Percentiles rank a stretch among this genome's conserved stretches.
Conservation (phyloP, 2,329 filamentous ascomycete genomes). For the Monosporascus sp. region DNA sequence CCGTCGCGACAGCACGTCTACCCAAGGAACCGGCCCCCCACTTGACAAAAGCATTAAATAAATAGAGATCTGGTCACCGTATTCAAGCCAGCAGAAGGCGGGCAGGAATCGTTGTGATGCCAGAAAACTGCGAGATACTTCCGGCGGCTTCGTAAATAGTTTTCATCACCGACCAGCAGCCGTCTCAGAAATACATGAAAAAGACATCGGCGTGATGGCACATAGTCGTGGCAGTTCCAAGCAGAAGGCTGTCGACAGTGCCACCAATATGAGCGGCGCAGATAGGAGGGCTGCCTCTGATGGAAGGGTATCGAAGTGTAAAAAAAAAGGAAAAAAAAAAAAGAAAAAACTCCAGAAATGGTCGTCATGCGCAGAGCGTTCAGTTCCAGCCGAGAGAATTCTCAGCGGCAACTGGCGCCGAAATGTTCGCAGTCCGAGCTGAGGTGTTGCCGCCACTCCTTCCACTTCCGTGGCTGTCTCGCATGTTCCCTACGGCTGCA, state of each 20-base stretch:
- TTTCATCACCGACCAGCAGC: slow-evolving; percentile 7
- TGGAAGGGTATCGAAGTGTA: slow-evolving; percentile 42
- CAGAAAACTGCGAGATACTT: slow-evolving; percentile 15
- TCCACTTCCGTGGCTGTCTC: slow-evolving; percentile 63
- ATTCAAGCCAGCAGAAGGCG: slow-evolving; percentile 29
- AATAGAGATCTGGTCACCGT: slow-evolving; percentile 21
- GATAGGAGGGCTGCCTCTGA: slow-evolving; percentile 24
- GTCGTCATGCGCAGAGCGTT: slow-evolving; percentile 30
- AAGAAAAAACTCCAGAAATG: slow-evolving; percentile 25
- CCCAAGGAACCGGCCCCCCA: slow-evolving; percentile 5
- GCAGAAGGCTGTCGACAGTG: slow-evolving; percentile 16
- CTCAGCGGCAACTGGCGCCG: slow-evolving; percentile 83
- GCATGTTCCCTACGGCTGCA: slow-evolving; percentile 37
- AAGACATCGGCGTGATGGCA: slow-evolving; percentile 20
- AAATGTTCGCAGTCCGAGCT: slow-evolving; percentile 63
- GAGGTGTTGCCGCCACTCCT: slow-evolving; percentile 48
- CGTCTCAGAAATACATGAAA: slow-evolving; percentile 24
- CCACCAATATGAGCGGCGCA: slow-evolving; percentile 6
- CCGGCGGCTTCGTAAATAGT: slow-evolving; percentile 13
- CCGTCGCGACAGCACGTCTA: slow-evolving; percentile 5
- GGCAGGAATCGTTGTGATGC: slow-evolving; percentile 22
- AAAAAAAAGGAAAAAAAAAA: slow-evolving; percentile 24
- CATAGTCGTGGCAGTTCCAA: slow-evolving; percentile 24
- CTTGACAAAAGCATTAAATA: slow-evolving; percentile 25
- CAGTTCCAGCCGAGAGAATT: slow-evolving; percentile 96